These are phyloP conservation scores for Rubus idaeus DNA, from an alignment of 306 rosid genomes.

Conservation along the genomic window DNA sequence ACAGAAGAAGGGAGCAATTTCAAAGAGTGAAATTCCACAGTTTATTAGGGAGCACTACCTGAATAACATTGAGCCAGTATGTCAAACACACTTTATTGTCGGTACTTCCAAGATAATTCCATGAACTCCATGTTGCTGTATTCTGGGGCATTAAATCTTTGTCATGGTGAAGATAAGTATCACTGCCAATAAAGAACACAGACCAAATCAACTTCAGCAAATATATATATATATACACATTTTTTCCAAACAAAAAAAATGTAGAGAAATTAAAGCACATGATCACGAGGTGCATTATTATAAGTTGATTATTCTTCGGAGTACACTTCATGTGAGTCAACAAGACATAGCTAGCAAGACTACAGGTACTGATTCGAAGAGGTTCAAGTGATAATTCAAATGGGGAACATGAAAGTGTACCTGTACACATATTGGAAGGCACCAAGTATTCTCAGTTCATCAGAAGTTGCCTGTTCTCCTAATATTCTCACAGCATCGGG, in stretches of 20 bases:
- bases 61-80: slow-evolving; percentile 93
- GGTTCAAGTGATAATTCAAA: too few relatives aligned
- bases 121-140: slow-evolving; percentile 94
- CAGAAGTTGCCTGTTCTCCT: too few relatives aligned
- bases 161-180: slow-evolving; percentile 89
- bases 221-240: neutral
- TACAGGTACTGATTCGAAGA: too few relatives aligned
- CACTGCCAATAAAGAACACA: slow-evolving; percentile 68
- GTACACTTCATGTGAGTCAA: slow-evolving; percentile 31
- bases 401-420: too few relatives aligned
- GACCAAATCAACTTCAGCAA: slow-evolving; percentile 20
- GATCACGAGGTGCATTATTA: too few relatives aligned
- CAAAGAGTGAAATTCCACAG: too few relatives aligned
- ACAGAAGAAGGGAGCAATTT: too few relatives aligned
- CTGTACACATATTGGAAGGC: too few relatives aligned
- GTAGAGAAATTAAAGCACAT: too few relatives aligned
- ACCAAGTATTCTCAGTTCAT: too few relatives aligned
- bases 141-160: slow-evolving; percentile 84
- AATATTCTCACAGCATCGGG: too few relatives aligned
- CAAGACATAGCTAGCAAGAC: too few relatives aligned
- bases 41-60: slow-evolving; percentile 41
- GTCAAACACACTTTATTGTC: slow-evolving; percentile 69
- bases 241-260: neutral
- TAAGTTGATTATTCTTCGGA: neutral
- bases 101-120: slow-evolving; percentile 83